Percentiles rank a stretch among this genome's conserved stretches.
phyloP scores from a whole-genome alignment of 2,329 filamentous ascomycete species.

The Stagonosporopsis rhizophila region DNA sequence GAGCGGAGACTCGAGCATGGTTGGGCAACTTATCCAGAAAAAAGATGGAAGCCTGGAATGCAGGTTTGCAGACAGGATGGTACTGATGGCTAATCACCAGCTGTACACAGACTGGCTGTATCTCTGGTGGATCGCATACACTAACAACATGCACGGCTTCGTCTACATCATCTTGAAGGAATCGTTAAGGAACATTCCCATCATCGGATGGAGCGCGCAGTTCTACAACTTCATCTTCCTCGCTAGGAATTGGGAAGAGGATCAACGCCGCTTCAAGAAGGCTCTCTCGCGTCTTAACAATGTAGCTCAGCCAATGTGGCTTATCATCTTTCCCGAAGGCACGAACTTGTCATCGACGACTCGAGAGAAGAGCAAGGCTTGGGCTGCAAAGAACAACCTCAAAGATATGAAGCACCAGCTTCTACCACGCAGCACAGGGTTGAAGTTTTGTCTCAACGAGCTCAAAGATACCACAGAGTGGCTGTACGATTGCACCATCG shows the following conservation, averaged over 20 bases:
- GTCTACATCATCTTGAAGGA: slow-evolving; percentile 92
- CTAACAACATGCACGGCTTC: slow-evolving; percentile 81
- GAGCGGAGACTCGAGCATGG: slow-evolving; percentile 81
- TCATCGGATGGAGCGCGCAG: slow-evolving; percentile 81
- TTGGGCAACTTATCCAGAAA: slow-evolving; percentile 74
- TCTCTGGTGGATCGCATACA: slow-evolving; percentile 93
- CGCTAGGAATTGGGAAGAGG: slow-evolving; percentile 85
- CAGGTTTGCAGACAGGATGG: slow-evolving; percentile 79
- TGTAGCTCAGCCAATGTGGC: slow-evolving; percentile 83
- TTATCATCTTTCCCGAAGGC: slow-evolving; percentile 86
- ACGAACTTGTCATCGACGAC: slow-evolving; percentile 80
- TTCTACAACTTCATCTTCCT: slow-evolving; percentile 92
- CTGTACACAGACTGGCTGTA: slow-evolving; percentile 94
- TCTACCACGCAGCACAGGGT: slow-evolving; percentile 80
- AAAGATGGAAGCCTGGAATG: slow-evolving; percentile 77
- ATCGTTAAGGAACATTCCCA: slow-evolving; percentile 79
- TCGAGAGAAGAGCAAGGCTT: slow-evolving; percentile 72
- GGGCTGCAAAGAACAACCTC: slow-evolving; percentile 78
- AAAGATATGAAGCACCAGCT: slow-evolving; percentile 77
- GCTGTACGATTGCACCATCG: slow-evolving; percentile 92
- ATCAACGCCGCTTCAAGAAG: slow-evolving; percentile 76
- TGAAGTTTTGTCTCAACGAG: slow-evolving; percentile 80
- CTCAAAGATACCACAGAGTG: slow-evolving; percentile 78
- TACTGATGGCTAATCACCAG: slow-evolving; percentile 87
- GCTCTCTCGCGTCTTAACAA: slow-evolving; percentile 74